phyloP scores from a whole-genome alignment of 495 filamentous ascomycete genomes.

The Penicillium egyptiacum region DNA sequence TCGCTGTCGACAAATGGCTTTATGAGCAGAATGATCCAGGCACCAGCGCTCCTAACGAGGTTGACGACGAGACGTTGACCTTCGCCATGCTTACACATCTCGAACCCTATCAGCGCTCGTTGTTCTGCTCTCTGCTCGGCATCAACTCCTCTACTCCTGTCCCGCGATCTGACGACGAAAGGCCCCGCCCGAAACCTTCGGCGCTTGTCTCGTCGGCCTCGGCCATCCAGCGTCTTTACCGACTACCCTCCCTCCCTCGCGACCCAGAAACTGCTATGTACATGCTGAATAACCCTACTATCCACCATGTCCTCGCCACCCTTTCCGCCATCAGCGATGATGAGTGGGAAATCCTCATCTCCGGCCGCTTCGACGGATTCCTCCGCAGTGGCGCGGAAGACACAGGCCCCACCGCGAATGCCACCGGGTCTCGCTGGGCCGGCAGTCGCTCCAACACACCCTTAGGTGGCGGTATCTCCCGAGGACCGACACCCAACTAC shows the following conservation, averaged over 20 bases:
- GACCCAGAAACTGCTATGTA: constrained; percentile 86
- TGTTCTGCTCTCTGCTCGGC: constrained; percentile 75
- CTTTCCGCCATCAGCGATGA: constrained; percentile 79
- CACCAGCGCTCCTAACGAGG: constrained; percentile 73
- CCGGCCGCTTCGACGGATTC: constrained; percentile 96
- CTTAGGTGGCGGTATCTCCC: constrained; percentile 42
- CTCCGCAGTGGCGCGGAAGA: constrained; percentile 90
- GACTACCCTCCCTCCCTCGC: constrained; percentile 66
- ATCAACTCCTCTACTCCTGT: constrained; percentile 57
- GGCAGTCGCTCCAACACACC: constrained; percentile 47
- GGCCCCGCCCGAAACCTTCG: constrained; percentile 61
- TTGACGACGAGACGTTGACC: constrained; percentile 87
- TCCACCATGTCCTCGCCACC: constrained; percentile 85
- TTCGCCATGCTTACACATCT: constrained; percentile 93
- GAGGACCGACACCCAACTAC: constrained; percentile 40
- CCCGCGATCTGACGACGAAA: constrained; percentile 39
- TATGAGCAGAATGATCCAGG: constrained; percentile 67
- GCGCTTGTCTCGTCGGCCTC: constrained; percentile 68
- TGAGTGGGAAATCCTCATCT: constrained; percentile 96
- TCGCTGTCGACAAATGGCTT: constrained; percentile 84
- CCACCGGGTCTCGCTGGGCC: constrained; percentile 23
- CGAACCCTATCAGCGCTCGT: constrained; percentile 66
- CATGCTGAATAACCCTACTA: constrained; percentile 75
- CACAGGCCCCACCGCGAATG: constrained; percentile 33
- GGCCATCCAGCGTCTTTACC: constrained; percentile 82